Conservation (phyloP, 805 yeast genomes). For the Zygoascus flipseniorum region DNA sequence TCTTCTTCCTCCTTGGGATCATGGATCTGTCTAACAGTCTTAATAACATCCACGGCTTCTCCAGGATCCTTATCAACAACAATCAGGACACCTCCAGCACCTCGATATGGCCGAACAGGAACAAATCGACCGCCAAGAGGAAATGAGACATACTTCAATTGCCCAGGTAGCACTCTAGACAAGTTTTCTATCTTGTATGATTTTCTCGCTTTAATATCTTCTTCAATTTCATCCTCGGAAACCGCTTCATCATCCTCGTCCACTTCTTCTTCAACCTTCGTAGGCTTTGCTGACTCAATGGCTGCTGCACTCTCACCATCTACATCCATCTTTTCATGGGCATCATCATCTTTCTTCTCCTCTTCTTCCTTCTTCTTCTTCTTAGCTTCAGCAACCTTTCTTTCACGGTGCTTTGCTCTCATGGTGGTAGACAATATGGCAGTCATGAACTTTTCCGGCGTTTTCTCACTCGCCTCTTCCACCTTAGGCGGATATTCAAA, state of each 20-base stretch:
- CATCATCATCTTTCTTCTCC: slow-evolving; percentile 25
- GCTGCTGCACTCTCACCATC: not conserved
- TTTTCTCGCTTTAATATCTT: slow-evolving; percentile 16
- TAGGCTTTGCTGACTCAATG: slow-evolving; percentile 20
- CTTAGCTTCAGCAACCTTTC: slow-evolving; percentile 47
- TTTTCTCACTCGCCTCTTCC: slow-evolving; percentile 70
- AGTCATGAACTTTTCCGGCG: slow-evolving; percentile 80
- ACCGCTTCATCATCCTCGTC: slow-evolving; percentile 7
- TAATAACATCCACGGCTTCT: slow-evolving; percentile 52
- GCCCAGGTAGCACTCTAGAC: slow-evolving; percentile 84
- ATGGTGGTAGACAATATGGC: slow-evolving; percentile 93
- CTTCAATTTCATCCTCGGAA: slow-evolving; percentile 3
- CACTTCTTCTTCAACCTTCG: slow-evolving; percentile 18
- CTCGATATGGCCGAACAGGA: slow-evolving; percentile 73
- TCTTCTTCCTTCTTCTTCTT: slow-evolving; percentile 37
- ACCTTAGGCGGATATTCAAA: slow-evolving; percentile 87
- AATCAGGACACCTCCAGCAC: slow-evolving; percentile 32
- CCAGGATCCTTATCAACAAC: slow-evolving; percentile 23
- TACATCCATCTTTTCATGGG: slow-evolving; percentile 17
- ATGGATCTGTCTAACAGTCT: slow-evolving; percentile 84
- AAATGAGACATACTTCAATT: slow-evolving; percentile 75
- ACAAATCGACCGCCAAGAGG: slow-evolving; percentile 53
- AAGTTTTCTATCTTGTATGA: slow-evolving; percentile 61
- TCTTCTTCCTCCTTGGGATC: slow-evolving; percentile 63
- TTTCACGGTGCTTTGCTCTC: slow-evolving; percentile 88